Percentiles rank a stretch among this genome's conserved stretches.
These are phyloP conservation scores for Nicotiana rustica DNA, from an alignment of 305 asterid genomes.

Conservation along the genomic window DNA sequence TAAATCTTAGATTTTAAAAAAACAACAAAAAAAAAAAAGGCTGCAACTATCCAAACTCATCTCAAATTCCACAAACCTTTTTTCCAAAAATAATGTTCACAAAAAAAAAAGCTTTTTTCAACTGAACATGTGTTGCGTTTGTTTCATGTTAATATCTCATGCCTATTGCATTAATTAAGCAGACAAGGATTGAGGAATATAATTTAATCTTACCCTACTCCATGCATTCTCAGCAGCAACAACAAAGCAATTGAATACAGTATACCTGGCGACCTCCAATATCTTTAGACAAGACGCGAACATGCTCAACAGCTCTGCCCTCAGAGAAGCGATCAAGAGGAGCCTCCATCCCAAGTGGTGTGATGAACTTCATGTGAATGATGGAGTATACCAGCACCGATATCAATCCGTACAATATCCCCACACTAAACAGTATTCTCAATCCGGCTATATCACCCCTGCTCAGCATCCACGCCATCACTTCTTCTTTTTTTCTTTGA, in stretches of 20 bases:
- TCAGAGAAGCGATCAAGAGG: conserved; percentile 91
- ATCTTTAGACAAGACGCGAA: conserved; percentile 84
- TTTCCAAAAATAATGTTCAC: not conserved
- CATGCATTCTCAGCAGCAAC: too few relatives aligned
- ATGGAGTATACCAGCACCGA: conserved; percentile 60
- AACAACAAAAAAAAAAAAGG: not conserved
- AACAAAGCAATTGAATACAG: not conserved
- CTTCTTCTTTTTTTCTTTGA: not conserved
- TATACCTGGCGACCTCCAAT: conserved; percentile 96
- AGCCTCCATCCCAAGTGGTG: conserved; percentile 83
- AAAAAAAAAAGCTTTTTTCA: not conserved
- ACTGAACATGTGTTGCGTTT: not conserved
- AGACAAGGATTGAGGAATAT: conserved; percentile 9
- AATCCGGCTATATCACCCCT: conserved; percentile 77
- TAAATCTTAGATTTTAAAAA: not conserved
- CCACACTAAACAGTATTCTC: conserved; percentile 64
- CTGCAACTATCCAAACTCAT: not conserved
- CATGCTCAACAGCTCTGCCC: conserved; percentile 91
- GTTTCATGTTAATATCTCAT: not conserved
- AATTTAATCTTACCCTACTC: not conserved
- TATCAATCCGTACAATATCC: conserved; percentile 60
- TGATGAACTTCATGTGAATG: conserved; percentile 76
- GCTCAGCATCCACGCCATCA: conserved; percentile 49
- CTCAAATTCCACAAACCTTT: not conserved
- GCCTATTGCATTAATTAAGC: not conserved